These are phyloP conservation scores for Trichosporon ovoides DNA, from an alignment of 1,284 basidiomycete genomes.

Conservation along the genomic window DNA sequence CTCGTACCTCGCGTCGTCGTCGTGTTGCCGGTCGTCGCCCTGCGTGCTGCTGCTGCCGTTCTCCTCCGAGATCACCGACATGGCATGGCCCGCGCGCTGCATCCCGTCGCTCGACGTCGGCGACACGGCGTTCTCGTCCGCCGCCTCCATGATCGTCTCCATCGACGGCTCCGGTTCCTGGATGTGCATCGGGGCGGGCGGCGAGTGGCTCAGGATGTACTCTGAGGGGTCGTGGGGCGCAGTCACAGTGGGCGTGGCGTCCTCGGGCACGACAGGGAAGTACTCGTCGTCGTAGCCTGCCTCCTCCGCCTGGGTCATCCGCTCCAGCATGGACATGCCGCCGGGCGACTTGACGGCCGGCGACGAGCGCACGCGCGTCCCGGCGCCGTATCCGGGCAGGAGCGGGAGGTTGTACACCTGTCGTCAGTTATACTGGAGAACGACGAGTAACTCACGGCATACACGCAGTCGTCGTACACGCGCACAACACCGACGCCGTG, in stretches of 20 bases:
- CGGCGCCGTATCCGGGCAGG: slow-evolving; percentile 81
- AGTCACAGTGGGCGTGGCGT: slow-evolving; percentile 14
- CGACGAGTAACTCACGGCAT: slow-evolving; percentile 75
- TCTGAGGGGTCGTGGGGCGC: slow-evolving; percentile 37
- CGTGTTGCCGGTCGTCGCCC: slow-evolving; percentile 7
- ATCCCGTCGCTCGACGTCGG: background rate
- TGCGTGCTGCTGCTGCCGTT: background rate
- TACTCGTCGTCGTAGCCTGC: slow-evolving; percentile 81
- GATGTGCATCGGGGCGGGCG: slow-evolving; percentile 21
- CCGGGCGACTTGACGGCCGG: slow-evolving; percentile 59
- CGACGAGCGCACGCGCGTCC: slow-evolving; percentile 77
- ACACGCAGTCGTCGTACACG: slow-evolving; percentile 87
- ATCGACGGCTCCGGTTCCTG: slow-evolving; percentile 6
- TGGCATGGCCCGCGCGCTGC: background rate
- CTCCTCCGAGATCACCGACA: background rate
- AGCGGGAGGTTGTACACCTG: slow-evolving; percentile 88
- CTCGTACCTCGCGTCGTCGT: background rate
- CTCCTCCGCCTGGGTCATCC: slow-evolving; percentile 81
- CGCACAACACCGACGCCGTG: slow-evolving; percentile 79
- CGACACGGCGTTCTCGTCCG: background rate
- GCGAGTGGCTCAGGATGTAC: slow-evolving; percentile 45
- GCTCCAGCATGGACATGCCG: slow-evolving; percentile 59
- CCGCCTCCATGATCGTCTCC: slow-evolving; percentile 2
- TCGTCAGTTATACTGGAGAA: too few relatives aligned
- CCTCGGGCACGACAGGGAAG: slow-evolving; percentile 52